Evolutionary conservation across 129 eudicot species (phyloP).

Genomic region (Saposhnikovia divaricata): DNA sequence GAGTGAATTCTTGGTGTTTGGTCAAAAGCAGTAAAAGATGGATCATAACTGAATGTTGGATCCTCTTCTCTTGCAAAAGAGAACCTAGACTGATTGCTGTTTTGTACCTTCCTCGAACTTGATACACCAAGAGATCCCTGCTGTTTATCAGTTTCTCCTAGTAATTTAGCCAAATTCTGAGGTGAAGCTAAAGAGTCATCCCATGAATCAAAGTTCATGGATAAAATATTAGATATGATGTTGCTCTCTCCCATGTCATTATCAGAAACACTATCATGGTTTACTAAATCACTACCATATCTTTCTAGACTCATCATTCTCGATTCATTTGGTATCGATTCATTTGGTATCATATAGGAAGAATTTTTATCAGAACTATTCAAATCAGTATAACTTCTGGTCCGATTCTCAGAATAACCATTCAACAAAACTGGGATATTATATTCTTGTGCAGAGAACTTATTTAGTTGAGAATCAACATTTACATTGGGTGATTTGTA

Average conservation of each 20-base stretch:
- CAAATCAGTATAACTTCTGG: constrained; percentile 15
- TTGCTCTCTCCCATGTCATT: constrained; percentile 67
- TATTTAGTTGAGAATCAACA: constrained; percentile 24
- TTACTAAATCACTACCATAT: constrained; percentile 25
- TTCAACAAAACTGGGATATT: constrained; percentile 25
- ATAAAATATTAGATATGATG: constrained; percentile 79
- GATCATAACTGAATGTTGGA: constrained; percentile 29
- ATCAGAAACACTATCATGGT: constrained; percentile 5
- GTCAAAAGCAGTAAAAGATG: constrained; percentile 29
- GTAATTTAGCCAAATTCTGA: constrained; percentile 61
- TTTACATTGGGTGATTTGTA: constrained; percentile 17
- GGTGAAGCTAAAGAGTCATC: constrained; percentile 79
- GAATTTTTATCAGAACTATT: constrained; percentile 17
- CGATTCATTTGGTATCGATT: constrained; percentile 27
- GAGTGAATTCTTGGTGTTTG: constrained; percentile 19
- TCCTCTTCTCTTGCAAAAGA: constrained; percentile 94
- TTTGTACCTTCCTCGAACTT: constrained; percentile 50
- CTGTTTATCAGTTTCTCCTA: constrained; percentile 59
- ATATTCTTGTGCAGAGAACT: constrained; percentile 20
- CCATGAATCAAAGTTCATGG: constrained; percentile 87
- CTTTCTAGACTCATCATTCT: constrained; percentile 26
- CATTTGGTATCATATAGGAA: constrained; percentile 30
- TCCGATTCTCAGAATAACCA: constrained; percentile 31
- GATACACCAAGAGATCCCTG: constrained; percentile 42
- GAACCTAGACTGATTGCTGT: constrained; percentile 74